Evolutionary conservation across 2,329 filamentous ascomycete genomes (phyloP).

Genomic region (Aspergillus pseudotamarii): DNA sequence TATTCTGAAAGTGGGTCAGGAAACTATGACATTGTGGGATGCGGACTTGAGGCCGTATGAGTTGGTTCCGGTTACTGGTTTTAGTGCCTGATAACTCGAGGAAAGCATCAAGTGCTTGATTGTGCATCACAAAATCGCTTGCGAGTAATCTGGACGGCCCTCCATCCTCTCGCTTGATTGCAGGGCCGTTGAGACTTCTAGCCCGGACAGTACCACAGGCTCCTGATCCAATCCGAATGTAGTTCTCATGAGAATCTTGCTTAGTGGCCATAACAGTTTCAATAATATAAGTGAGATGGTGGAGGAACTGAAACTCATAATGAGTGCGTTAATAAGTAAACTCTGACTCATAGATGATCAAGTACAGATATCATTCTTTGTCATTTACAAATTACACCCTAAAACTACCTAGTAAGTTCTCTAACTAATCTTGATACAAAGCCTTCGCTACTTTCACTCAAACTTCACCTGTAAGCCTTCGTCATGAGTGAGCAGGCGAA

Average conservation of each 20-base stretch:
- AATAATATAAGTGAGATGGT: background rate
- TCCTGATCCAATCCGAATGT: conserved; percentile 29
- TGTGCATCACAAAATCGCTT: conserved; percentile 38
- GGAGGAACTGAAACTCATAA: too few relatives aligned
- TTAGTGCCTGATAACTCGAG: background rate
- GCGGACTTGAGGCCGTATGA: conserved; percentile 12
- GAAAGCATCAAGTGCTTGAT: conserved; percentile 21
- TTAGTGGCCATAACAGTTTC: rapidly evolving
- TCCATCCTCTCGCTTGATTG: conserved; percentile 41
- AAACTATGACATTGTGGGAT: conserved; percentile 31
- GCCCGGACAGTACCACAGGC: conserved; percentile 40
- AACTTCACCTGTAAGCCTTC: too few relatives aligned
- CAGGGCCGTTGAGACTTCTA: conserved; percentile 15
- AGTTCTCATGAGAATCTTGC: background rate
- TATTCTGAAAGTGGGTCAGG: too few relatives aligned
- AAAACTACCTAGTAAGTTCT: too few relatives aligned
- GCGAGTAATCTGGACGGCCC: conserved; percentile 28
- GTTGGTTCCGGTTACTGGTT: background rate
- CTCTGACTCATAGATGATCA: background rate
- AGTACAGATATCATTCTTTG: too few relatives aligned
- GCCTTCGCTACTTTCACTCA: too few relatives aligned
- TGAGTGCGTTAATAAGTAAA: background rate
- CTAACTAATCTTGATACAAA: too few relatives aligned
- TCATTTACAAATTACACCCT: too few relatives aligned
- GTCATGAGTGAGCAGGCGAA: too few relatives aligned